Evolutionary conservation across 2,329 filamentous ascomycete genomes (phyloP).

Genomic region (Cyanodermella asteris): DNA sequence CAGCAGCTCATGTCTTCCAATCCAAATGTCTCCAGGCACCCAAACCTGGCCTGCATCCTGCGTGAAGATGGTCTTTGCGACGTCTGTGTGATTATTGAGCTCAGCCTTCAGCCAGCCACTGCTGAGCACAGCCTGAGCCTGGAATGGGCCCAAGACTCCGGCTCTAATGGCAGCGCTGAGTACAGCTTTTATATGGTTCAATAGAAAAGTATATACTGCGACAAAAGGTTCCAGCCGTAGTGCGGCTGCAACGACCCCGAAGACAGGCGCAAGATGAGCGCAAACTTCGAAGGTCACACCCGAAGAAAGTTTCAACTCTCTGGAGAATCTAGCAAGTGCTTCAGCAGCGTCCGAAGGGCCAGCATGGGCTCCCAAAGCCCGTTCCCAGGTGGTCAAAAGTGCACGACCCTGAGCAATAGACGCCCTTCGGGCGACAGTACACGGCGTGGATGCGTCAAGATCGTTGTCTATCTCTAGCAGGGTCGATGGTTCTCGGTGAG

Average conservation of each 20-base stretch:
- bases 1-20: conserved; percentile 41
- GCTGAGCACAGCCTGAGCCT: conserved; percentile 37
- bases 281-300: conserved; percentile 16
- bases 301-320: conserved; percentile 15
- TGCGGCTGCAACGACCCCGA: conserved; percentile 32
- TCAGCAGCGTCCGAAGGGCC: conserved; percentile 7
- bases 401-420: conserved; percentile 39
- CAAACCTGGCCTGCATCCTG: conserved; percentile 38
- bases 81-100: too few species aligned
- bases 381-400: conserved; percentile 37
- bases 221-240: conserved; percentile 30
- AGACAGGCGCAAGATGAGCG: conserved; percentile 39
- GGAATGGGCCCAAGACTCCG: conserved; percentile 43
- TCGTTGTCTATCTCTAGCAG: conserved; percentile 37
- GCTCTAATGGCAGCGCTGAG: conserved; percentile 40
- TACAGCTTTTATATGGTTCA: conserved; percentile 42
- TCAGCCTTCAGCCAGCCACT: conserved; percentile 28
- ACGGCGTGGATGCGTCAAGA: conserved; percentile 40
- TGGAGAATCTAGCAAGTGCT: conserved; percentile 17
- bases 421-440: conserved; percentile 38
- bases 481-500: conserved; percentile 25
- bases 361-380: conserved; percentile 18
- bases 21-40: conserved; percentile 41
- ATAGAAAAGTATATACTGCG: conserved; percentile 37
- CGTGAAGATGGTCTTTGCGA: conserved; percentile 13